Evolutionary conservation across 768 basidiomycete species (phyloP).

Genomic region (Neoboletus subvelutipes): DNA sequence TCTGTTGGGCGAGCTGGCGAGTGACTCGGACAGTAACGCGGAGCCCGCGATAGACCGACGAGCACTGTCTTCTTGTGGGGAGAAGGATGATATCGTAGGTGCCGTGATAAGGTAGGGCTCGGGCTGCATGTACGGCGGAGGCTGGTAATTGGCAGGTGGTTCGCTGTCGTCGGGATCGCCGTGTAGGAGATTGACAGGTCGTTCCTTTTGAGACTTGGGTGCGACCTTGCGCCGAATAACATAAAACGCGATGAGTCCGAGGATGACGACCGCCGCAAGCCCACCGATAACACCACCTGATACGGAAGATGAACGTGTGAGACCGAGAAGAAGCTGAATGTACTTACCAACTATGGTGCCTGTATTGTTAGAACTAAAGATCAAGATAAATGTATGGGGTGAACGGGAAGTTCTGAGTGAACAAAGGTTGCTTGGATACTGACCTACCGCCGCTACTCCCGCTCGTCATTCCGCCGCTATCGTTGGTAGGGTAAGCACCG

Average conservation of each 20-base stretch:
- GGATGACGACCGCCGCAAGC: slow-evolving; percentile 46
- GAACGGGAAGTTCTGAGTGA: background rate
- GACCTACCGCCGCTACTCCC: slow-evolving; percentile 29
- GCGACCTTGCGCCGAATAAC: slow-evolving; percentile 49
- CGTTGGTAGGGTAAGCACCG: slow-evolving; percentile 62
- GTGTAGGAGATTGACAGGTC: slow-evolving; percentile 66
- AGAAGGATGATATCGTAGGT: slow-evolving; percentile 48
- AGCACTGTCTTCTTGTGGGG: slow-evolving; percentile 30
- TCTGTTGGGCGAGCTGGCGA: slow-evolving; percentile 26
- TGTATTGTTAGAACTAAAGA: slow-evolving; percentile 35
- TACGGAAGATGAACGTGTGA: slow-evolving; percentile 5
- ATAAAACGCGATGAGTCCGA: slow-evolving; percentile 44
- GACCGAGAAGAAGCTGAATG: background rate
- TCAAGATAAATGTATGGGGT: background rate
- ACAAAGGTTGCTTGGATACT: slow-evolving; percentile 9
- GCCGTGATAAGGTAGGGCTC: slow-evolving; percentile 75
- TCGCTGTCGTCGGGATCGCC: slow-evolving; percentile 53
- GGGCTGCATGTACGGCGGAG: slow-evolving; percentile 71
- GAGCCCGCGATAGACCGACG: slow-evolving; percentile 23
- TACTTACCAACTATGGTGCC: slow-evolving; percentile 52
- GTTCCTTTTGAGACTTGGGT: slow-evolving; percentile 46
- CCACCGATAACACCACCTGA: slow-evolving; percentile 58
- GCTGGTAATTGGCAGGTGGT: slow-evolving; percentile 41
- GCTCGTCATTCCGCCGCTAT: slow-evolving; percentile 36
- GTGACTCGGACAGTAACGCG: slow-evolving; percentile 17